phyloP scores from a whole-genome alignment of 139 green algal species.

The Haematococcus sp. region DNA sequence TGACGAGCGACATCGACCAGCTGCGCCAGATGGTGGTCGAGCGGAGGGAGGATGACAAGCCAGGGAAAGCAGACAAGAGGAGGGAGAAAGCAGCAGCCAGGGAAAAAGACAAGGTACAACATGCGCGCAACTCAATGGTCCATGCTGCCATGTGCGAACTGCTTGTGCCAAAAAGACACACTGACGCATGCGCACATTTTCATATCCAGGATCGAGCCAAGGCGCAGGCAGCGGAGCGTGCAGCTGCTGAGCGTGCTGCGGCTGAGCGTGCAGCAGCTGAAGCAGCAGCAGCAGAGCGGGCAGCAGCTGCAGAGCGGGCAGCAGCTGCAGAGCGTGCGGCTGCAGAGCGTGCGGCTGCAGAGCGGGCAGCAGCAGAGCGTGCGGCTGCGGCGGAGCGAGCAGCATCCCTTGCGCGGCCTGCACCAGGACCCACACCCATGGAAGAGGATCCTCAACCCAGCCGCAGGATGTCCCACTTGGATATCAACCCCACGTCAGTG shows the following conservation, averaged over 20 bases:
- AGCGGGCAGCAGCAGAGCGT: slow-evolving; percentile 30
- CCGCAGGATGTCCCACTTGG: background rate
- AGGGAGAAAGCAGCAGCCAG: background rate
- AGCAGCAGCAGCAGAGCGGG: no score
- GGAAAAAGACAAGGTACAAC: slow-evolving; percentile 18
- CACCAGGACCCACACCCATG: slow-evolving; percentile 42
- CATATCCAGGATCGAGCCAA: no score
- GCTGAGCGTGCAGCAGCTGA: no score
- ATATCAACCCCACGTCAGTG: slow-evolving; percentile 9
- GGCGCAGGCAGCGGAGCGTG: no score
- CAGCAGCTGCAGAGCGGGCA: no score
- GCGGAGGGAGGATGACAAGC: slow-evolving; percentile 39
- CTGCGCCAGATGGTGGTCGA: slow-evolving; percentile 67
- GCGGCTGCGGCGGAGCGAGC: slow-evolving; percentile 33
- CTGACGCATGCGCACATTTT: no score
- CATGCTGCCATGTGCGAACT: no score
- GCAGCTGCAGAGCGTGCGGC: background rate
- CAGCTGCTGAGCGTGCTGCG: no score
- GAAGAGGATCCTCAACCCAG: slow-evolving; percentile 51
- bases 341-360: slow-evolving; percentile 6
- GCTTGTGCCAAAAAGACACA: no score
- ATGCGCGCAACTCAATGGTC: background rate
- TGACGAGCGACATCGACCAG: slow-evolving; percentile 86
- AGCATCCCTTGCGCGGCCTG: background rate
- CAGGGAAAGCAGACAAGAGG: slow-evolving; percentile 1